Conservation (phyloP, 495 filamentous ascomycete genomes). For the Mytilinidion resinicola region DNA sequence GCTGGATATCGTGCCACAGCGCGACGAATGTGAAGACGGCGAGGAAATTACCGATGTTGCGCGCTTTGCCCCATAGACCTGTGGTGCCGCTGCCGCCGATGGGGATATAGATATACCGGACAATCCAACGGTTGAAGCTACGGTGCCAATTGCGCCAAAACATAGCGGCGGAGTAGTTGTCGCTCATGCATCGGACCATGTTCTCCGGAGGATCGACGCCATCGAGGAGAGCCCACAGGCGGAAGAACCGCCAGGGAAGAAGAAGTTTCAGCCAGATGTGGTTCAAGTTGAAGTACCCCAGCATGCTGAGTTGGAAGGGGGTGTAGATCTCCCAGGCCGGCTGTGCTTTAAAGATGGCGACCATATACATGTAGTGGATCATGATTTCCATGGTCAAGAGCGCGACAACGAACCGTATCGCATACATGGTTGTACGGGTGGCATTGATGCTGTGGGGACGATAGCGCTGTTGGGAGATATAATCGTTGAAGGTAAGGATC, state of each 20-base stretch:
- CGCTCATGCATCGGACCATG: constrained; percentile 92
- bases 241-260: constrained; percentile 95
- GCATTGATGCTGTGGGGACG: constrained; percentile 58
- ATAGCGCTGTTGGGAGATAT: constrained; percentile 79
- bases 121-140: constrained; percentile 85
- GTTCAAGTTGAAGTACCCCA: constrained; percentile 94
- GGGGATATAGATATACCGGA: constrained; percentile 92
- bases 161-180: constrained; percentile 85
- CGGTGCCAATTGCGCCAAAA: constrained; percentile 98
- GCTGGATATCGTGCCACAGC: constrained; percentile 94
- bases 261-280: constrained; percentile 98
- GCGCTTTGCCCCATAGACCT: constrained; percentile 38
- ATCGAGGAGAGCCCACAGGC: constrained; percentile 85
- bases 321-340: constrained; percentile 80
- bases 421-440: constrained; percentile 69
- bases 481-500: constrained; percentile 97
- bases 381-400: constrained; percentile 90
- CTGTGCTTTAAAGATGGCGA: constrained; percentile 79
- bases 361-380: constrained; percentile 87
- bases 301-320: constrained; percentile 79
- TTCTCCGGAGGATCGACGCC: constrained; percentile 95
- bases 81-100: constrained; percentile 61
- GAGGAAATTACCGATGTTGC: constrained; percentile 63
- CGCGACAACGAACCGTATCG: constrained; percentile 69
- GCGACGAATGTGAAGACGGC: constrained; percentile 97